Evolutionary conservation across 257 asterid genomes (phyloP), one percentile per base, ranked within the genome.

Genomic region (Rehmannia glutinosa): DNA sequence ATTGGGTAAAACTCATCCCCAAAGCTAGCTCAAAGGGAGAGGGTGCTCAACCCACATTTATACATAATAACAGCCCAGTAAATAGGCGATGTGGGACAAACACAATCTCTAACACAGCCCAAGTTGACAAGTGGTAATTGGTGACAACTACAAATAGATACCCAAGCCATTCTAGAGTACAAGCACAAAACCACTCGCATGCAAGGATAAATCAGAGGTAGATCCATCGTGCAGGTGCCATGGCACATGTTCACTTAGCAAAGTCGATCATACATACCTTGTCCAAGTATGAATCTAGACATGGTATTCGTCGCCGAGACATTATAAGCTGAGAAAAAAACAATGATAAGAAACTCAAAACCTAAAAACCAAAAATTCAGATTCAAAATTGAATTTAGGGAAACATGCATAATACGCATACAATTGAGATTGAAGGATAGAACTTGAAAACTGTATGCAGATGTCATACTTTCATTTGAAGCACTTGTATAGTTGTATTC

Each of bases 251-350:
- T 73, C 58, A 56, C 45, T 45, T 45, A 25, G 42, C 12, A 73
- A 56, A 38, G 63, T n/a, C 62, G 61, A 56, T 36, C 66, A 73
- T 69, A 47, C 78, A 20, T 78, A 91, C 99, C 99, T 94, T 94
- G 69, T 94, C 99, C 84, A 91, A 81, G 77, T 88, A 94, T 17
- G 99, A 94, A 84, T 94, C 99, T 38, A 94, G 80, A 57, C 99
- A 91, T 50, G 99, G 99, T 72, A 94, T 87, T 71, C 99, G 84
- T 51, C 97, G 89, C 67, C 99, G 88, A 61, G 99, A 94, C 99
- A 94, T 94, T 68, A 91, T 85, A 63, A 94, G 99, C 99, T 94
- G 96, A 59, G 32, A 70, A 57, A 50, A n/a, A 69, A 64, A 46
- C 5, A 52, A 52, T 43, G 50, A 69, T 20, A 13, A 50, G 43